These are phyloP conservation scores for Solanum corneliomulleri DNA, from an alignment of 257 asterid genomes.

Conservation along the genomic window DNA sequence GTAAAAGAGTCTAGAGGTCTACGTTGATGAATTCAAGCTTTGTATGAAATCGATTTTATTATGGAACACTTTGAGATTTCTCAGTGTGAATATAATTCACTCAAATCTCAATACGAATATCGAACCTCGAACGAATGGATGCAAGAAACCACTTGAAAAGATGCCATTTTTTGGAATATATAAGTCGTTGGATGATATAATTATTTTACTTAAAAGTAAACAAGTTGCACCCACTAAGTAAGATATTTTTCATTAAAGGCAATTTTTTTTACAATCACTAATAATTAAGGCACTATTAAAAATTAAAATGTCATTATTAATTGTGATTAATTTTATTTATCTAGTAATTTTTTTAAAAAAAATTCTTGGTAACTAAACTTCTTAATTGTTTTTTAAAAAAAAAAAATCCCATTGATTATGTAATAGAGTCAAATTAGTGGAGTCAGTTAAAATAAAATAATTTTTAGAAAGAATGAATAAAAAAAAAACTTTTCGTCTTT, in stretches of 20 bases:
- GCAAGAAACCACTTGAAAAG: background rate
- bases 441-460: background rate
- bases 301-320: background rate
- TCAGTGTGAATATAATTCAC: background rate
- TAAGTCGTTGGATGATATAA: background rate
- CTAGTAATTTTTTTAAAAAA: background rate
- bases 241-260: background rate
- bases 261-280: background rate
- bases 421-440: background rate
- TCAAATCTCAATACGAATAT: background rate
- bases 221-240: background rate
- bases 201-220: background rate
- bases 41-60: background rate
- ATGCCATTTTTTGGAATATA: background rate
- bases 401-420: background rate
- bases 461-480: background rate
- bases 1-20: background rate
- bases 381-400: background rate
- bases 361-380: background rate
- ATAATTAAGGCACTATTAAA: background rate
- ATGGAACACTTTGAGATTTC: background rate
- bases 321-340: background rate
- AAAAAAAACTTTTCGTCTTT: background rate
- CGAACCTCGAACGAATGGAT: background rate
- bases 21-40: background rate